Conservation (phyloP, 805 yeast species). For the Wickerhamiella galacta region DNA sequence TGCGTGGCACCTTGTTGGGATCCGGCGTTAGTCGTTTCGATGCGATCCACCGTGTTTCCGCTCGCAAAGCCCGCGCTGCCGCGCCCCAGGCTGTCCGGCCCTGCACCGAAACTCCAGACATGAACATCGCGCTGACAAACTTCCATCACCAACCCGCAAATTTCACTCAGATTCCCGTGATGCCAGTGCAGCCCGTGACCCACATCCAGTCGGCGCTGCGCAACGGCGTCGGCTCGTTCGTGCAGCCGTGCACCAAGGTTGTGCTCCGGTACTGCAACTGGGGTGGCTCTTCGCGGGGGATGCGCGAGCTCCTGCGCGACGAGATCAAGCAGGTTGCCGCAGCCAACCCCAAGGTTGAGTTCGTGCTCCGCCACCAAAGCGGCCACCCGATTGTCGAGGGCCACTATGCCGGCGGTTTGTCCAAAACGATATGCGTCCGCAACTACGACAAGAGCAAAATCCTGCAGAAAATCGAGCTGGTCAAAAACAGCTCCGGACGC, state of each 20-base stretch:
- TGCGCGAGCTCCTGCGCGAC: conserved; percentile 44
- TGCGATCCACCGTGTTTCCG: too few species aligned
- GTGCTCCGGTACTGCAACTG: conserved; percentile 77
- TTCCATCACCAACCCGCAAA: not conserved
- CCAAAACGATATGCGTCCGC: conserved; percentile 56
- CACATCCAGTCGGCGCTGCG: conserved; percentile 10
- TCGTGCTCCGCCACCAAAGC: conserved; percentile 46
- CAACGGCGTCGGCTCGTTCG: conserved; percentile 24
- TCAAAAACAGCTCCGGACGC: conserved; percentile 55
- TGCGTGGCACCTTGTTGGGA: conserved; percentile 14
- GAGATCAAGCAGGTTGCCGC: conserved; percentile 40
- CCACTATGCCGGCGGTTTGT: conserved; percentile 32
- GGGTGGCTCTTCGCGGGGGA: conserved; percentile 87
- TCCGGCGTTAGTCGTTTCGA: conserved; percentile 13
- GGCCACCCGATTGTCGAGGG: conserved; percentile 75
- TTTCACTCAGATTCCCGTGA: not conserved
- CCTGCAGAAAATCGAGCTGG: conserved; percentile 42
- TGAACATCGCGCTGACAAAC: not conserved
- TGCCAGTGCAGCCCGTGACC: conserved; percentile 15
- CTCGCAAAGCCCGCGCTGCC: not conserved
- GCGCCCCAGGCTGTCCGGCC: not conserved
- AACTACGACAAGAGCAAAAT: conserved; percentile 51
- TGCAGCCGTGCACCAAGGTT: conserved; percentile 45
- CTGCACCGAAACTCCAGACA: not conserved
- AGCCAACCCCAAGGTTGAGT: conserved; percentile 48